Evolutionary conservation across 2,329 filamentous ascomycete species (phyloP).

Genomic region (Exophiala aquamarina): DNA sequence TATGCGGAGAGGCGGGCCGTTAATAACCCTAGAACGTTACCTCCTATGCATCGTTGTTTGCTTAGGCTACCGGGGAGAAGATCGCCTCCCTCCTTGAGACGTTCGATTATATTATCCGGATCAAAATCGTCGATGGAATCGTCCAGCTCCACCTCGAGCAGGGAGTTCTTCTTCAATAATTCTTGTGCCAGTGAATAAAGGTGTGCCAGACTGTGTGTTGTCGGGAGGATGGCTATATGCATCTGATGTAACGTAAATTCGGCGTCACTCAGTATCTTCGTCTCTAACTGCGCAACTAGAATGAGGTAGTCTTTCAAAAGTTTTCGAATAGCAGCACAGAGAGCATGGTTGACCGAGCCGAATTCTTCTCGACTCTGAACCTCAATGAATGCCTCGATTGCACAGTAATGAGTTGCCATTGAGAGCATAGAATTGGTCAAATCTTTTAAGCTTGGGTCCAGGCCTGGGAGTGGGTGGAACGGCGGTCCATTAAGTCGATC

Average conservation of each 20-base stretch:
- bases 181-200: constrained; percentile 86
- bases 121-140: constrained; percentile 73
- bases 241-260: constrained; percentile 90
- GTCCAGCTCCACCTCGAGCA: constrained; percentile 76
- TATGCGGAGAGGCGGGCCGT: constrained; percentile 82
- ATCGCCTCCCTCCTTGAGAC: constrained; percentile 81
- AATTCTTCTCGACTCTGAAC: constrained; percentile 91
- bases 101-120: constrained; percentile 90
- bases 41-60: constrained; percentile 96
- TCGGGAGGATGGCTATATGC: constrained; percentile 86
- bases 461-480: constrained; percentile 75
- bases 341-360: constrained; percentile 89
- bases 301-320: constrained; percentile 91
- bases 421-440: constrained; percentile 85
- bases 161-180: constrained; percentile 80
- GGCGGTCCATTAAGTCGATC: constrained; percentile 79
- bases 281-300: constrained; percentile 88
- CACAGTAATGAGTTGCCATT: constrained; percentile 90
- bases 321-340: constrained; percentile 92
- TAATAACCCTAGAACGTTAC: constrained; percentile 84
- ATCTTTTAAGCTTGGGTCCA: constrained; percentile 89
- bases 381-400: constrained; percentile 89
- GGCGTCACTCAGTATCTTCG: constrained; percentile 84
- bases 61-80: constrained; percentile 75
- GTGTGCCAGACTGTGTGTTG: constrained; percentile 86